Percentiles rank a stretch among this genome's conserved stretches.
phyloP scores from a whole-genome alignment of 306 rosid genomes.

The Elaeagnus macrophylla region DNA sequence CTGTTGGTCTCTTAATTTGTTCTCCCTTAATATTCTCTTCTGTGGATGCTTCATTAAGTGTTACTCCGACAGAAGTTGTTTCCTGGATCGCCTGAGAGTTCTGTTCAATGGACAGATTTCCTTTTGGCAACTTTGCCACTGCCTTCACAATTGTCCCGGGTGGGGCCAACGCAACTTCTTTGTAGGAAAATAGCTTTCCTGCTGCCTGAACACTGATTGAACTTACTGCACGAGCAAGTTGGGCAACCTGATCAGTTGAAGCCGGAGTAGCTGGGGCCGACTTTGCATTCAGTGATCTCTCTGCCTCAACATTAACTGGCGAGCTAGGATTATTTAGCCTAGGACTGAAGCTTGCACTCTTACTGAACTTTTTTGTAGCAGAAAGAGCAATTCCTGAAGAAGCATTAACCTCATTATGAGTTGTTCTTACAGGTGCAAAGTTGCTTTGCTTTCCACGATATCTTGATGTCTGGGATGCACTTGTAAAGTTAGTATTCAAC shows the following conservation, averaged over 20 bases:
- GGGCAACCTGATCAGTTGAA: constrained; percentile 41
- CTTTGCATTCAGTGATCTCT: constrained; percentile 47
- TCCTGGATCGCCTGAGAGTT: constrained; percentile 31
- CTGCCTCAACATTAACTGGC: constrained; percentile 32
- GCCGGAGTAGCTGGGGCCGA: constrained; percentile 69
- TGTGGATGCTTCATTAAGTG: constrained; percentile 18
- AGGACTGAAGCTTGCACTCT: constrained; percentile 80
- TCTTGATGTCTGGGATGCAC: constrained; percentile 59
- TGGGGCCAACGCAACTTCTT: constrained; percentile 97
- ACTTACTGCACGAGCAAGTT: constrained; percentile 38
- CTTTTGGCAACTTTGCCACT: constrained; percentile 62
- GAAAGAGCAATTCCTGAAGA: constrained; percentile 43
- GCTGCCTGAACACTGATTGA: constrained; percentile 55
- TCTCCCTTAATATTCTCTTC: constrained; percentile 30
- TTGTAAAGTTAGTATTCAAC: constrained; percentile 67
- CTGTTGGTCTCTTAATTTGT: constrained; percentile 25
- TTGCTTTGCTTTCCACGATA: constrained; percentile 52
- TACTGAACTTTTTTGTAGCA: constrained; percentile 41
- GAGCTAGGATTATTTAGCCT: constrained; percentile 39
- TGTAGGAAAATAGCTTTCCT: constrained; percentile 82
- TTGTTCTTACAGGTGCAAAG: constrained; percentile 47
- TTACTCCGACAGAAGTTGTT: constrained; percentile 28
- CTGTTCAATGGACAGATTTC: constrained; percentile 27
- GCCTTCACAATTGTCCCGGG: constrained; percentile 96
- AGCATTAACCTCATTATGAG: constrained; percentile 43